A percentile compares a stretch with the other conserved stretches of the same genome.
Conservation (phyloP, 129 eudicot species). For the Smallanthus sonchifolius region DNA sequence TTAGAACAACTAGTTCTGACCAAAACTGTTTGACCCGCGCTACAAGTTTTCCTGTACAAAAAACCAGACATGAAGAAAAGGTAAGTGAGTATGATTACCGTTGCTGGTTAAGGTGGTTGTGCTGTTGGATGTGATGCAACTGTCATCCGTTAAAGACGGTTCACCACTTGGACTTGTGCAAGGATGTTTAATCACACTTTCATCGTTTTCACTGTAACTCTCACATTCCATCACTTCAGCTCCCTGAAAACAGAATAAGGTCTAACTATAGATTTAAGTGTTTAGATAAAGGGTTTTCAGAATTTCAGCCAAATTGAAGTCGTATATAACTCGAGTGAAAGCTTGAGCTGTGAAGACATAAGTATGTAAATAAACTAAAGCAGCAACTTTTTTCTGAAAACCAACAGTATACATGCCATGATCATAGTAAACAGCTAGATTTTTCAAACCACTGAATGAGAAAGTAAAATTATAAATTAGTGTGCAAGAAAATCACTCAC, state of each 20-base stretch:
- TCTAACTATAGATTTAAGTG: background rate
- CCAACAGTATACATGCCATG: background rate
- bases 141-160: conserved; percentile 55
- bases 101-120: conserved; percentile 45
- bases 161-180: conserved; percentile 43
- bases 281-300: background rate
- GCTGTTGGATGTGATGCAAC: conserved; percentile 63
- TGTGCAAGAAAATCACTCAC: background rate
- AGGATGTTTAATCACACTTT: conserved; percentile 28
- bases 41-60: background rate
- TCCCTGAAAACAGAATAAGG: conserved; percentile 38
- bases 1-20: background rate
- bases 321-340: background rate
- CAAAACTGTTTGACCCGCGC: background rate
- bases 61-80: background rate
- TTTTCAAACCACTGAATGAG: background rate
- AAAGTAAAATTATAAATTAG: background rate
- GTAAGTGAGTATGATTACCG: conserved; percentile 37
- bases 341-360: background rate
- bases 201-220: conserved; percentile 27
- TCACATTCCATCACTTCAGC: conserved; percentile 39
- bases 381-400: background rate
- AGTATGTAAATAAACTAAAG: background rate
- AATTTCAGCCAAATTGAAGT: background rate
- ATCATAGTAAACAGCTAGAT: background rate